Evolutionary conservation across 2,329 filamentous ascomycete species (phyloP).

Genomic region (Paecilomyces variotii): DNA sequence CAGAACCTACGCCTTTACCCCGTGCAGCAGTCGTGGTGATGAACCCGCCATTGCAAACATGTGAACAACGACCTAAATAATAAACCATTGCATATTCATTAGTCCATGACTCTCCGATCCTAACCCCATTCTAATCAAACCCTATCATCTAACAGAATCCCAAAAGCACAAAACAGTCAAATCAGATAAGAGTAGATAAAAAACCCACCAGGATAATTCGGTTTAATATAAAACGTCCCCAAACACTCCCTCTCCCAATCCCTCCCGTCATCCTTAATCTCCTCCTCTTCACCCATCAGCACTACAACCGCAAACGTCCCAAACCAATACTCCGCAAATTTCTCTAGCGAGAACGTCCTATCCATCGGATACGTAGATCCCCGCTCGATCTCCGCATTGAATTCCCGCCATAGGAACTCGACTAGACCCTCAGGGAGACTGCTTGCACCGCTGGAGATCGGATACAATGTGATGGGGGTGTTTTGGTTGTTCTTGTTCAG

Average conservation of each 20-base stretch:
- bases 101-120: background rate
- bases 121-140: background rate
- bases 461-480: conserved; percentile 20
- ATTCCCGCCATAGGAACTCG: conserved; percentile 22
- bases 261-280: conserved; percentile 16
- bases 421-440: conserved; percentile 18
- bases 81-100: too few species aligned
- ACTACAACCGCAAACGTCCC: conserved; percentile 30
- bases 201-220: conserved; percentile 34
- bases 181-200: too few species aligned
- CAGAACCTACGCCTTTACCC: conserved; percentile 25
- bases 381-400: conserved; percentile 26
- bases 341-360: conserved; percentile 19
- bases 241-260: conserved; percentile 29
- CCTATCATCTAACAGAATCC: background rate
- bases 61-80: conserved; percentile 27
- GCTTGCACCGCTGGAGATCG: conserved; percentile 15
- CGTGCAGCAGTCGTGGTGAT: conserved; percentile 25
- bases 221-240: conserved; percentile 35
- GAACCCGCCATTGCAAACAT: conserved; percentile 33
- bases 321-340: conserved; percentile 31
- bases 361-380: conserved; percentile 34
- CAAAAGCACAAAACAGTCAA: too few species aligned
- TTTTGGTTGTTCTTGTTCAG: conserved; percentile 18
- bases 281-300: conserved; percentile 13